Evolutionary conservation across 2,329 filamentous ascomycete genomes (phyloP).

Genomic region (Aaosphaeria pasadenensis): DNA sequence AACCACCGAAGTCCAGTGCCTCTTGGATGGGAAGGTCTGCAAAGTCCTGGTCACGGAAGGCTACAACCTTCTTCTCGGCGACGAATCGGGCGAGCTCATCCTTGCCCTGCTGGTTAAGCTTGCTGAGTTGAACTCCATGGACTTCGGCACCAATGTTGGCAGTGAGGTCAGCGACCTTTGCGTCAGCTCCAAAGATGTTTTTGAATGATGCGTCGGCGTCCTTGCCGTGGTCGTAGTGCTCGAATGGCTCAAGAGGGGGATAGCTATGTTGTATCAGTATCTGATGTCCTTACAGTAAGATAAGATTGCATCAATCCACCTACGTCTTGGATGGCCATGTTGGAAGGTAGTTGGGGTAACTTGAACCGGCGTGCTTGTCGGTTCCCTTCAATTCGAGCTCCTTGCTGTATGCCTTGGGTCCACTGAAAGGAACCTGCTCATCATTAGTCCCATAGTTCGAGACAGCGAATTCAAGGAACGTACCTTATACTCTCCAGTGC

Average conservation of each 20-base stretch:
- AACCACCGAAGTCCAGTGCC: conserved; percentile 66
- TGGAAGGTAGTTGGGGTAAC: conserved; percentile 72
- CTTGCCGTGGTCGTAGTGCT: conserved; percentile 72
- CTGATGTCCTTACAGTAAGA: too few species aligned
- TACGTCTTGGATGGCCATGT: conserved; percentile 63
- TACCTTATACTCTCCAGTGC: conserved; percentile 32
- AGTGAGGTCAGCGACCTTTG: conserved; percentile 60
- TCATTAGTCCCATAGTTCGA: too few species aligned
- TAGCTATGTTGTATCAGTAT: conserved; percentile 40
- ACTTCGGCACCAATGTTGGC: conserved; percentile 73
- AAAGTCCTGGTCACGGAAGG: conserved; percentile 71
- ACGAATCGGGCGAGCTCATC: conserved; percentile 75
- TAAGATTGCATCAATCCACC: conserved; percentile 12
- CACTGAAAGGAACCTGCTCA: conserved; percentile 39
- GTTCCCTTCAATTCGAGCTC: conserved; percentile 55
- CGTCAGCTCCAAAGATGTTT: conserved; percentile 59
- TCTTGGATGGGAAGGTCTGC: conserved; percentile 65
- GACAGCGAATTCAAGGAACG: too few species aligned
- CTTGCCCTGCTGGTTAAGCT: conserved; percentile 65
- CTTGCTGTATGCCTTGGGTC: conserved; percentile 43
- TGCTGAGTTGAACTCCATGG: conserved; percentile 67
- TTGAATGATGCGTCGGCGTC: conserved; percentile 68
- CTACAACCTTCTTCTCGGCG: conserved; percentile 74
- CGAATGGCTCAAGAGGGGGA: conserved; percentile 64
- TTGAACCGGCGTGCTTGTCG: conserved; percentile 52